Evolutionary conservation across 2,329 filamentous ascomycete species (phyloP), one percentile per base, ranked within the genome.

Genomic region (Chaetomiaceae sp.): DNA sequence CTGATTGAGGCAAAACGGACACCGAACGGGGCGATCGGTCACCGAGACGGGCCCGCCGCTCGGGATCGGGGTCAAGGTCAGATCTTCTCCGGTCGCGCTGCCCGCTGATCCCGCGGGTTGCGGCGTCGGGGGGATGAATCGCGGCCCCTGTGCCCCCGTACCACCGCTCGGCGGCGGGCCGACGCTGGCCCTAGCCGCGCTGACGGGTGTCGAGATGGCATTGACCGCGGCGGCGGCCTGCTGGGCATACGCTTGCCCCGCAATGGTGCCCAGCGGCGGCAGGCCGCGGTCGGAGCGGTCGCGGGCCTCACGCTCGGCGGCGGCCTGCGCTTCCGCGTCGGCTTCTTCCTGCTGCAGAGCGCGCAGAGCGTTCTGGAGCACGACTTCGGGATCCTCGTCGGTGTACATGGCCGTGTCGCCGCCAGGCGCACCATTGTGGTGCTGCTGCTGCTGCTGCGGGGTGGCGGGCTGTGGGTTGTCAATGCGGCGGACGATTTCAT

Each of bases 1-100:
- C 58, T 80, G 76, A 57, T 82, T 83, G 31, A 83, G 73, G 55
- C 79, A 83, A 57, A 81, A 83, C 1, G 79, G 79, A 56, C 79
- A 83, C 16, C 79, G 71, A 23, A 81, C 63, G 2, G 79, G 77
- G 17, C 72, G 65, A 31, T 82, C 75, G 27, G 70, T 68, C 5
- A 66, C 64, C 4, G 73, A 68, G 23, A 76, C 62, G 7, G 75
- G 73, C 4, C 66, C 71, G 14, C 73, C 73, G 14, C 75, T 73
- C 23, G 77, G 72, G 42, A 81, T 80, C 2, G 78, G 78, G 3
- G 78, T 81, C 35, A 81, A 67, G 4, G 72, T 78, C 30, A 81
- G 67, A 31, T 78, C 73, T 4, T 68, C 53, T 21, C 40, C 51
- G 38, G 35, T 38, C 21, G 44, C 51, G 46, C 53, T 30, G 14